Conservation (phyloP, 2,329 filamentous ascomycete species). For the Penicillium sp. region DNA sequence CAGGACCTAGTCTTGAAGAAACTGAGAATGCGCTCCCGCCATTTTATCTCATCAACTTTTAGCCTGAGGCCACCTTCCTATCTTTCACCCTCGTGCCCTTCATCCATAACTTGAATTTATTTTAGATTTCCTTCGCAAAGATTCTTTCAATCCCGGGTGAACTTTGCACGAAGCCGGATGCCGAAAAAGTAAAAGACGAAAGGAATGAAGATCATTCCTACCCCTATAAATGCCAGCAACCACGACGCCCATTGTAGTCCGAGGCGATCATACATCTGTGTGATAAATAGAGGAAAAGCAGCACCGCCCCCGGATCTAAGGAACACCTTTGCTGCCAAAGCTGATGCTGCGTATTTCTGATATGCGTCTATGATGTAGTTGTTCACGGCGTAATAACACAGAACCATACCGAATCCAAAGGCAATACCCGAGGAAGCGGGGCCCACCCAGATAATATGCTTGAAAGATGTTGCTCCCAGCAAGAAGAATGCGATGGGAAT, state of each 20-base stretch:
- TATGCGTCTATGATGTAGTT: conserved; percentile 73
- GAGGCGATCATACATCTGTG: conserved; percentile 73
- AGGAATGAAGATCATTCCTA: conserved; percentile 28
- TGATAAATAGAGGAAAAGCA: conserved; percentile 72
- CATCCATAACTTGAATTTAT: too few relatives aligned
- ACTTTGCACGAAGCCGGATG: conserved; percentile 16
- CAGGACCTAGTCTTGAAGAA: too few relatives aligned
- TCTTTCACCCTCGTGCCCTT: too few relatives aligned
- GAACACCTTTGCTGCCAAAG: conserved; percentile 53
- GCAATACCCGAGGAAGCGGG: conserved; percentile 65
- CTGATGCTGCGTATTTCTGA: conserved; percentile 47
- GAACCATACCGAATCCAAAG: conserved; percentile 79
- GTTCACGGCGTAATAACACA: conserved; percentile 75
- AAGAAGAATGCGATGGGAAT: conserved; percentile 67
- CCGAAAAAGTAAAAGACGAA: conserved; percentile 27
- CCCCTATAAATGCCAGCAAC: conserved; percentile 63
- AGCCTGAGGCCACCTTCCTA: too few relatives aligned
- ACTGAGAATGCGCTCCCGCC: too few relatives aligned
- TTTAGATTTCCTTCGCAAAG: too few relatives aligned
- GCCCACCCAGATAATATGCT: conserved; percentile 57
- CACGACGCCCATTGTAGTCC: conserved; percentile 74
- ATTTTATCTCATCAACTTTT: too few relatives aligned
- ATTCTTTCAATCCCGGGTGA: conserved; percentile 6
- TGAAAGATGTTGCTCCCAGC: conserved; percentile 67
- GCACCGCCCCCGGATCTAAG: conserved; percentile 68